Evolutionary conservation across 108 stramenopile genomes (phyloP).

Genomic region (Nitzschia putrida): DNA sequence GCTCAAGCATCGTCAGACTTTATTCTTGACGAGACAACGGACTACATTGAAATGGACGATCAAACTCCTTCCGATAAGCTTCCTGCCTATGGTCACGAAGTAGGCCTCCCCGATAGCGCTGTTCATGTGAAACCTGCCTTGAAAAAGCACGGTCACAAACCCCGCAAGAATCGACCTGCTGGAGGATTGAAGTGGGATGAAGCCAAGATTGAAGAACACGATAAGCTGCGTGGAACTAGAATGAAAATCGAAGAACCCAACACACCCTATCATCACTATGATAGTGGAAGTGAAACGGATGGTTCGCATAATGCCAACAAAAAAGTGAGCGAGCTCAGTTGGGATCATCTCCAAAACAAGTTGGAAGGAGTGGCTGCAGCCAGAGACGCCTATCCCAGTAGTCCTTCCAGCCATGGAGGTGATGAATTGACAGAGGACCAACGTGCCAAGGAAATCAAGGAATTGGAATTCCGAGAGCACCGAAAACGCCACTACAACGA

Average conservation of each 20-base stretch:
- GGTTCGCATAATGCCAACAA: conserved; percentile 30
- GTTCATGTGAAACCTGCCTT: conserved; percentile 23
- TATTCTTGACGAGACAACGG: no score
- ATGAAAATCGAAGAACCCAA: conserved; percentile 92
- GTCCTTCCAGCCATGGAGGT: conserved; percentile 38
- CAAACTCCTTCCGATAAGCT: no score
- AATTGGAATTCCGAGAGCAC: conserved; percentile 64
- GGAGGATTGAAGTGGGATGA: conserved; percentile 79
- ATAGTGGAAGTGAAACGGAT: conserved; percentile 69
- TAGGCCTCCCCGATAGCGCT: no score
- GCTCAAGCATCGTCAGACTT: no score
- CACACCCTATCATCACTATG: conserved; percentile 82
- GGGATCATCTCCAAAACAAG: conserved; percentile 67
- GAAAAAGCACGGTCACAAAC: conserved; percentile 10
- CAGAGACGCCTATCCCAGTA: conserved; percentile 43
- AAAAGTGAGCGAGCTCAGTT: conserved; percentile 46
- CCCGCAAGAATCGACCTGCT: conserved; percentile 32
- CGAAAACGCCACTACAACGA: conserved; percentile 90
- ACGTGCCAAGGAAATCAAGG: conserved; percentile 50
- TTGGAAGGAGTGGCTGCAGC: conserved; percentile 71
- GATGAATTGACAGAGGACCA: conserved; percentile 36
- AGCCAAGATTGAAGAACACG: conserved; percentile 84
- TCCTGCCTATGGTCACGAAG: no score
- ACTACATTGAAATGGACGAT: no score
- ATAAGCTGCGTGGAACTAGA: conserved; percentile 79